Conservation (phyloP, 2,329 filamentous ascomycete species). For the Monilinia vaccinii-corymbosi region DNA sequence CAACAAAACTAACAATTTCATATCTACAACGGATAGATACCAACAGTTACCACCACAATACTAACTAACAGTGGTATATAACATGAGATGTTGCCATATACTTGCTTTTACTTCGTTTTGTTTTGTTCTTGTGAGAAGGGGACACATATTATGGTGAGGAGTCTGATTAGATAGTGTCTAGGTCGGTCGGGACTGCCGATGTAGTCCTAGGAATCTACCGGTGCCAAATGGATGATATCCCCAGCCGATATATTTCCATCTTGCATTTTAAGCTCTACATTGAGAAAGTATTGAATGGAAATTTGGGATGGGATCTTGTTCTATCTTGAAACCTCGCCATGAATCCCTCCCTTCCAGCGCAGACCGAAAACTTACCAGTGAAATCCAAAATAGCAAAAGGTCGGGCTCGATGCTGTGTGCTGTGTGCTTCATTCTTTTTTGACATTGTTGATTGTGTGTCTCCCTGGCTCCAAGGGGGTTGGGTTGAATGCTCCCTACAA, state of each 20-base stretch:
- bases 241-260: too few species aligned
- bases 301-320: background rate
- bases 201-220: background rate
- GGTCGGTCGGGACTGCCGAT: background rate
- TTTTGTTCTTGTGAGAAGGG: background rate
- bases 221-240: background rate
- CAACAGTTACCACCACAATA: background rate
- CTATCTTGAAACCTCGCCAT: too few species aligned
- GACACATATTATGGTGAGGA: background rate
- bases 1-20: background rate
- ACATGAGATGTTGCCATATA: background rate
- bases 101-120: background rate
- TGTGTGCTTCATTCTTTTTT: background rate
- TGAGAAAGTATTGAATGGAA: too few species aligned
- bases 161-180: background rate
- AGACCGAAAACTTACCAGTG: too few species aligned
- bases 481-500: background rate
- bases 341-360: too few species aligned
- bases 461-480: background rate
- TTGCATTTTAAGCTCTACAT: background rate
- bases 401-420: background rate
- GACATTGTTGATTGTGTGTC: background rate
- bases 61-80: background rate
- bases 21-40: background rate
- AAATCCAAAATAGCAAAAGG: background rate